These are phyloP conservation scores for Oryza nivara DNA, from an alignment of 176 grass and related monocot genomes.

Conservation along the genomic window DNA sequence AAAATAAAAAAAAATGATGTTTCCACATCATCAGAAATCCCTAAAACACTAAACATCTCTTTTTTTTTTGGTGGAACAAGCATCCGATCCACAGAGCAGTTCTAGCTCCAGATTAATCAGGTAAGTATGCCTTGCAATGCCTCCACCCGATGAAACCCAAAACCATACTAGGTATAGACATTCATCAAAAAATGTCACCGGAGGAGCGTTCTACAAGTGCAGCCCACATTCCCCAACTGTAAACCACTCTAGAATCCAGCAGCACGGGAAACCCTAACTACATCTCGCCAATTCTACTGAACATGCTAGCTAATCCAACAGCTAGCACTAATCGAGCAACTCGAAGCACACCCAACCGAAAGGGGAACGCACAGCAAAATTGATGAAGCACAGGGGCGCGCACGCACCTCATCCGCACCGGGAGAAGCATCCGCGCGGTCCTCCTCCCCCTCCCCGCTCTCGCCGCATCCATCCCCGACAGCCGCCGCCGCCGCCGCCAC, in stretches of 20 bases:
- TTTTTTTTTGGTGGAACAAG: not conserved
- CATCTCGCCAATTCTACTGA: constrained; percentile 23
- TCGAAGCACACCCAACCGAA: not conserved
- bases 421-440: not conserved
- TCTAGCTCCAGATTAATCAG: constrained; percentile 11
- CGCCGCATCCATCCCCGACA: not conserved
- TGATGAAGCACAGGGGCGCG: not conserved
- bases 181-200: not conserved
- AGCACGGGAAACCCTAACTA: not conserved
- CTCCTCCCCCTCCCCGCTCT: constrained; percentile 14
- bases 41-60: not conserved
- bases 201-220: constrained; percentile 6
- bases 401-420: constrained; percentile 17
- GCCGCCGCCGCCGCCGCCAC: not conserved
- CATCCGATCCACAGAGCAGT: not conserved
- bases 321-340: not conserved
- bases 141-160: not conserved
- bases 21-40: not conserved
- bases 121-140: constrained; percentile 17
- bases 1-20: not conserved
- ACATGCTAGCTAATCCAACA: not conserved
- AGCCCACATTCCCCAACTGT: constrained; percentile 2
- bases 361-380: not conserved
- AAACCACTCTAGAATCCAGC: not conserved
- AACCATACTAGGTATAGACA: not conserved